Percentiles rank a stretch among this genome's conserved stretches.
These are phyloP conservation scores for Chlorella vulgaris DNA, from an alignment of 139 green algal species.

Conservation along the genomic window DNA sequence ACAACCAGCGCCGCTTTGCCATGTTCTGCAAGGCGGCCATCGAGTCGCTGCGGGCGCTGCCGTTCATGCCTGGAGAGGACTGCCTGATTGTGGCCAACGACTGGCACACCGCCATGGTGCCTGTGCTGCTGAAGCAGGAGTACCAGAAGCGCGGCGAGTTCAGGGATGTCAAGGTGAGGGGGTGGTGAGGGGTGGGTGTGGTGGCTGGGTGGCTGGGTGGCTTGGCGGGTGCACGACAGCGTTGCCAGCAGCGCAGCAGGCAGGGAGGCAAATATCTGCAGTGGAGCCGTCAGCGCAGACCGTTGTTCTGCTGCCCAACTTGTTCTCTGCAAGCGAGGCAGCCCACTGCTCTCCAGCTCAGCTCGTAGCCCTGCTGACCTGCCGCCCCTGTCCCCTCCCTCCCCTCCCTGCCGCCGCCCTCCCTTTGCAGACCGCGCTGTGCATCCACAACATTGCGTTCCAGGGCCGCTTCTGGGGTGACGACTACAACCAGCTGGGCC, in stretches of 20 bases:
- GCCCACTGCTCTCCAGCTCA: too few relatives aligned
- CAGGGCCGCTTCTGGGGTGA: constrained; percentile 86
- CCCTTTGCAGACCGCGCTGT: constrained; percentile 72
- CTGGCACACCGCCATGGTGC: constrained; percentile 82
- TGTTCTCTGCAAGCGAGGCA: too few relatives aligned
- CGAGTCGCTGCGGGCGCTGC: constrained; percentile 71
- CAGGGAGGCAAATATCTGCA: too few relatives aligned
- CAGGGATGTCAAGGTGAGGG: constrained; percentile 58
- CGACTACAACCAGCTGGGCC: constrained; percentile 71
- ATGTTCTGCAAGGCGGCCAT: constrained; percentile 94
- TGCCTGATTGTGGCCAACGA: constrained; percentile 96
- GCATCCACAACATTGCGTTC: constrained; percentile 98
- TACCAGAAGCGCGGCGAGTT: constrained; percentile 84
- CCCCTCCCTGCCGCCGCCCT: not conserved
- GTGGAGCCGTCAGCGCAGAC: too few relatives aligned
- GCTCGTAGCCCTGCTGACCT: too few relatives aligned
- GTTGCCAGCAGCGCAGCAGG: too few relatives aligned
- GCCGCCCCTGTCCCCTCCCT: not conserved
- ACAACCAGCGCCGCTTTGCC: constrained; percentile 97
- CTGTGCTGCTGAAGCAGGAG: constrained; percentile 90
- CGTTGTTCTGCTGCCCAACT: too few relatives aligned
- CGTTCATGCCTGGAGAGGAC: constrained; percentile 92
- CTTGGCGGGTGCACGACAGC: not conserved
- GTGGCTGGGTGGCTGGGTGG: not conserved
- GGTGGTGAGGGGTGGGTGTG: not conserved